Conservation (phyloP, 2,329 filamentous ascomycete species). For the Venturiaceae sp. region DNA sequence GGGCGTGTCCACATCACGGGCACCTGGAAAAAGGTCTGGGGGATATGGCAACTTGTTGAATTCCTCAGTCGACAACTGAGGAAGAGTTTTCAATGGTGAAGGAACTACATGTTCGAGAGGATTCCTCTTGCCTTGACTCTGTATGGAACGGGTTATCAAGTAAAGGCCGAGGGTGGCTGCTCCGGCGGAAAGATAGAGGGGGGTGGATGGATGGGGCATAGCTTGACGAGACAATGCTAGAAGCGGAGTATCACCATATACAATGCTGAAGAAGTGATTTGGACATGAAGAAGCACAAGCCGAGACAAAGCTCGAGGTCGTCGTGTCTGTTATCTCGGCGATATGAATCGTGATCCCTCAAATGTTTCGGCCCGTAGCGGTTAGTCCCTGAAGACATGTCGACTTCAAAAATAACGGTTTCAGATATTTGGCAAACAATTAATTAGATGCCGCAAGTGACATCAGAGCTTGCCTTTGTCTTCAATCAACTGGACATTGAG, state of each 20-base stretch:
- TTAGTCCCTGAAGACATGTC: neutral
- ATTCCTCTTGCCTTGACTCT: slow-evolving; percentile 6
- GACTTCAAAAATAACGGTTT: neutral
- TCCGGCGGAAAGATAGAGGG: neutral
- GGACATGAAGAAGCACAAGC: neutral
- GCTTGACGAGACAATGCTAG: neutral
- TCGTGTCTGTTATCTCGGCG: neutral
- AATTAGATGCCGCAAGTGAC: neutral
- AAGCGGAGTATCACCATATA: neutral
- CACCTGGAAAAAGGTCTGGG: slow-evolving; percentile 58
- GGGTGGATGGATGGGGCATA: neutral
- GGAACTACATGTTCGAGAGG: slow-evolving; percentile 13
- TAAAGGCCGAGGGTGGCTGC: slow-evolving; percentile 14
- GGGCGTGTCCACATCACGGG: slow-evolving; percentile 56
- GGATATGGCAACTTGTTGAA: slow-evolving; percentile 46
- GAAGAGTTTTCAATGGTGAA: slow-evolving; percentile 19
- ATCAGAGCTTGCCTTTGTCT: neutral
- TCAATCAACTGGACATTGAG: neutral
- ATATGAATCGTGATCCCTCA: neutral
- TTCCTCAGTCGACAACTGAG: slow-evolving; percentile 17
- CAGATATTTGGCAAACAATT: neutral
- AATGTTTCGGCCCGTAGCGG: neutral
- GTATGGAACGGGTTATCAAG: slow-evolving; percentile 9
- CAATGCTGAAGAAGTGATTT: neutral
- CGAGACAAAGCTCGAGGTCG: neutral